phyloP scores from a whole-genome alignment of 2,329 filamentous ascomycete species.

The Colletotrichum spinosum region DNA sequence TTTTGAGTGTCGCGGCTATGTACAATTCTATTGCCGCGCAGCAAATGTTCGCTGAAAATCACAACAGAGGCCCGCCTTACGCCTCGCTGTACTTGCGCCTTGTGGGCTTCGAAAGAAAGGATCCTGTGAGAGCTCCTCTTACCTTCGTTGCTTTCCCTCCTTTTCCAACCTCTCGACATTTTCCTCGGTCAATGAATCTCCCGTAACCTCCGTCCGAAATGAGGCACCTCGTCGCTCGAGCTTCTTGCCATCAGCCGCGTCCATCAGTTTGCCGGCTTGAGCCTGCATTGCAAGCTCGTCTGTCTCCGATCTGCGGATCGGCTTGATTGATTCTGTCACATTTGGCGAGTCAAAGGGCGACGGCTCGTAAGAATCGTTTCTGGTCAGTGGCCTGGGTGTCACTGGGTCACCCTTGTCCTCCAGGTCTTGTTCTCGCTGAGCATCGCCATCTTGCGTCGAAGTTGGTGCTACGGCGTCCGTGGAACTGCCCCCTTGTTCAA shows the following conservation, averaged over 20 bases:
- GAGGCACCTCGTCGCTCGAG: slow-evolving; percentile 47
- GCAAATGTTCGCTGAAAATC: not conserved
- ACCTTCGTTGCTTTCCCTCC: slow-evolving; percentile 42
- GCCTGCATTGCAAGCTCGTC: slow-evolving; percentile 56
- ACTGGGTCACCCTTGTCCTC: slow-evolving; percentile 43
- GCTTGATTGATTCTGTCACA: slow-evolving; percentile 46
- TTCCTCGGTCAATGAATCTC: slow-evolving; percentile 64
- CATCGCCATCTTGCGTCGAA: not conserved
- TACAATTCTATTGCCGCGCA: slow-evolving; percentile 14
- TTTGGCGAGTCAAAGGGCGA: slow-evolving; percentile 55
- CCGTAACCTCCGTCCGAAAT: slow-evolving; percentile 48
- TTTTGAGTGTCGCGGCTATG: not conserved
- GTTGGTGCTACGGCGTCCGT: not conserved
- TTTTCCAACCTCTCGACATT: slow-evolving; percentile 62
- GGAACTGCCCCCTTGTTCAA: slow-evolving; percentile 2
- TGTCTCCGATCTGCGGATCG: slow-evolving; percentile 49
- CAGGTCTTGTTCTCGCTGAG: slow-evolving; percentile 4
- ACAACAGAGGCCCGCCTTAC: slow-evolving; percentile 8
- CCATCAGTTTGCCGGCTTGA: slow-evolving; percentile 60
- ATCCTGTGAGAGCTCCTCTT: slow-evolving; percentile 13
- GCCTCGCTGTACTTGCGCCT: slow-evolving; percentile 13
- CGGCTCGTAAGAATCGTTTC: slow-evolving; percentile 51
- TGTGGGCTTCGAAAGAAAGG: not conserved
- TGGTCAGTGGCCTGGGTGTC: slow-evolving; percentile 55
- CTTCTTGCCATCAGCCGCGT: slow-evolving; percentile 54